phyloP scores from a whole-genome alignment of 2,329 filamentous ascomycete species.

The Phaeophleospora eucalypticola region DNA sequence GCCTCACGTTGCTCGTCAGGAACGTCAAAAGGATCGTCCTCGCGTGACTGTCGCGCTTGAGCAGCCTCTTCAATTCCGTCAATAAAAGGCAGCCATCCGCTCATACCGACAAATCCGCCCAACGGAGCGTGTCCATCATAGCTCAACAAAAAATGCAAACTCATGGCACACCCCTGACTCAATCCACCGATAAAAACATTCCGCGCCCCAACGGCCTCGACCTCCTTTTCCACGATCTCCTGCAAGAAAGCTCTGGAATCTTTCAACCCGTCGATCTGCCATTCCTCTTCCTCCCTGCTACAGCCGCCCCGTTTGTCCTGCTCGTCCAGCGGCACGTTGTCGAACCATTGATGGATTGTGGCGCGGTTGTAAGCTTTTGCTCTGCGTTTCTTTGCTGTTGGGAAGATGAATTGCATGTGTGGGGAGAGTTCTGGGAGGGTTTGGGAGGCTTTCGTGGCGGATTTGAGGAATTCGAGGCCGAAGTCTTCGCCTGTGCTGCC shows the following conservation, averaged over 20 bases:
- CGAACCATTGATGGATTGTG: constrained; percentile 51
- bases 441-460: constrained; percentile 24
- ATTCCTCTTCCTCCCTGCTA: constrained; percentile 36
- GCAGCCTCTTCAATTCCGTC: constrained; percentile 3
- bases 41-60: not conserved
- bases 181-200: constrained; percentile 50
- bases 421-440: constrained; percentile 31
- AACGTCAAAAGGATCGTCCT: not conserved
- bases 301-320: too few species aligned
- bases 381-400: constrained; percentile 45
- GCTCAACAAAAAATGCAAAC: constrained; percentile 40
- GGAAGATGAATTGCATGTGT: constrained; percentile 49
- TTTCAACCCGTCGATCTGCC: constrained; percentile 44
- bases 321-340: constrained; percentile 37
- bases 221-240: constrained; percentile 3
- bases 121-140: constrained; percentile 4
- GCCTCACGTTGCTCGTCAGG: not conserved
- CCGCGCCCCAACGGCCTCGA: constrained; percentile 15
- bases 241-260: constrained; percentile 37
- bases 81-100: constrained; percentile 10
- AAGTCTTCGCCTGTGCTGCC: constrained; percentile 30
- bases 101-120: constrained; percentile 13
- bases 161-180: constrained; percentile 52
- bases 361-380: constrained; percentile 42
- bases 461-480: constrained; percentile 36